Conservation (phyloP, 306 rosid species). For the Fragaria iinumae region DNA sequence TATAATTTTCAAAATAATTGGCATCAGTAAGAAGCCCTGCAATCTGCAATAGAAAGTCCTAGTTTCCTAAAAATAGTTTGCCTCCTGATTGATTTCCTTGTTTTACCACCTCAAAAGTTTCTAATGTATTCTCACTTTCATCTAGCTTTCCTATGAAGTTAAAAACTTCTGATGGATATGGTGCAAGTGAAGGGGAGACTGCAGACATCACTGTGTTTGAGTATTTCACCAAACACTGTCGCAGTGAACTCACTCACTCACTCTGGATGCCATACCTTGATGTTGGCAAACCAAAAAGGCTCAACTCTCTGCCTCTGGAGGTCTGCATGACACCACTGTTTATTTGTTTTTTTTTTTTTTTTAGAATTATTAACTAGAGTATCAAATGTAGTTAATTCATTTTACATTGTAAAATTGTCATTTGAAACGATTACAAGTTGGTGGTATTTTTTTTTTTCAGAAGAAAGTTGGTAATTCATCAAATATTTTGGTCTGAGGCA, state of each 20-base stretch:
- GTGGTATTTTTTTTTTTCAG: no score
- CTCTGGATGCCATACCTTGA: slow-evolving; percentile 76
- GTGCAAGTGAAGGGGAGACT: slow-evolving; percentile 42
- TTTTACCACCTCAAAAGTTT: slow-evolving; percentile 13
- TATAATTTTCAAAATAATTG: slow-evolving; percentile 58
- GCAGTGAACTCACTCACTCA: slow-evolving; percentile 56
- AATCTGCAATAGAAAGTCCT: slow-evolving; percentile 67
- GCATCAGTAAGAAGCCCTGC: slow-evolving; percentile 89
- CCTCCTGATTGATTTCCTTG: slow-evolving; percentile 9
- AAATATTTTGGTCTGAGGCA: no score
- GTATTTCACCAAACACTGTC: slow-evolving; percentile 60
- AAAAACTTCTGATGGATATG: slow-evolving; percentile 35
- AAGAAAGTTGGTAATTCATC: no score
- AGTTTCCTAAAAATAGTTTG: slow-evolving; percentile 15
- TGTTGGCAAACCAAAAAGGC: slow-evolving; percentile 81
- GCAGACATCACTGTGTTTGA: slow-evolving; percentile 69
- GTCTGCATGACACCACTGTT: slow-evolving; percentile 26
- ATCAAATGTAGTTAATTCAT: no score
- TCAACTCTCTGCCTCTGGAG: slow-evolving; percentile 83
- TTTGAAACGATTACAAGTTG: no score
- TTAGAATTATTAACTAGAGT: no score
- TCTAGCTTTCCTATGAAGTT: slow-evolving; percentile 74
- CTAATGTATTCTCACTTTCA: slow-evolving; percentile 18
- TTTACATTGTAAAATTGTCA: no score
- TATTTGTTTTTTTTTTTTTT: no score